Base-by-base conservation (phyloP, 257 asterid genomes). In the Prunella vulgaris region DNA sequence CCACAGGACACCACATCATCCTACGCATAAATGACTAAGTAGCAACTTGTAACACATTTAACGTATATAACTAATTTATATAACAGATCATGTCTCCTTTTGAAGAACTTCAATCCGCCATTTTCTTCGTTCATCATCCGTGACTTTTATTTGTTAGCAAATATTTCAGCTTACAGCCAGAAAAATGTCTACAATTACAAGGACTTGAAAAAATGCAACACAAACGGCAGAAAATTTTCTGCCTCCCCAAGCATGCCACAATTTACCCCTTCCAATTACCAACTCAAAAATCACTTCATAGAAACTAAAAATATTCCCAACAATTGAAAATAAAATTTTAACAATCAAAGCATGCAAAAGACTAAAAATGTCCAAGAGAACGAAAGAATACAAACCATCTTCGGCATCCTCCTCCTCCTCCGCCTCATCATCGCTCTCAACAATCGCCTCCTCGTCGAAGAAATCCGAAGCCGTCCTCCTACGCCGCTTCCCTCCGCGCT, bases 391-490 rank as follows among this genome's bases (percentile, higher is more conserved):
- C 92, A 82, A 69, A 90, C 97, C 97, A 64, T 90, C 99, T 60
- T 90, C 99, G 73, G 82, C 96, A 35, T 88, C 67, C 12, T 60
- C 99, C 59, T 90, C 96, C 17, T 94, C 99, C 15, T 94, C 97
- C 77, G 88, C 98, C 0, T 90, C 98, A 0, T 87, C 97, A 32
- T 88, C 98, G 72, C 86, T 90, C 54, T 89, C 96, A 59, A 88
- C 97, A 3, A 70, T 78, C 15, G 96, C 96, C 74, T 93, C 96
- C 64, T 80, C 84, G 27, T 93, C 98, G 40, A 93, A 87, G 70
- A 85, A 88, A 4, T 83, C 71, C 30, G 88, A 79, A 1, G 79
- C 85, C 9, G 85, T 60, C 79, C 73, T 74, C 73, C 79, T 72
- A 46, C 81, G 84, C 37, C 80, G 76, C 73, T 73, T 80, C 40